Conservation (phyloP, 129 eudicot species). For the Ambrosia artemisiifolia region DNA sequence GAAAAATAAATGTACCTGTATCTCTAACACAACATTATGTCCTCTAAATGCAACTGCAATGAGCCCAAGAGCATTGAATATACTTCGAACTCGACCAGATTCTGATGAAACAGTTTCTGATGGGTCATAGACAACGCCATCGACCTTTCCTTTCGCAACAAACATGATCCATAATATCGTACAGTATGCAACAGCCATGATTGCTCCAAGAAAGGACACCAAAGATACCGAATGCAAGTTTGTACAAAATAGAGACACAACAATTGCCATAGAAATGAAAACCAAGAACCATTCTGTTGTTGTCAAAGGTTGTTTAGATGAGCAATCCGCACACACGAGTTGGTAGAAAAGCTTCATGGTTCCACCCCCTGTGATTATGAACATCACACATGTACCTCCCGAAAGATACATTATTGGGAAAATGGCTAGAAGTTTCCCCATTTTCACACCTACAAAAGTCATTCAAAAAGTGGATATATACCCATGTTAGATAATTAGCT, state of each 20-base stretch:
- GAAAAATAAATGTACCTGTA: slow-evolving; percentile 46
- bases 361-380: slow-evolving; percentile 56
- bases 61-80: slow-evolving; percentile 46
- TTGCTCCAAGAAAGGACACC: slow-evolving; percentile 47
- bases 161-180: slow-evolving; percentile 43
- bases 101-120: slow-evolving; percentile 11
- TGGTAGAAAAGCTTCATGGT: slow-evolving; percentile 45
- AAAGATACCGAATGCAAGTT: slow-evolving; percentile 50
- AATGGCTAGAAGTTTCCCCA: slow-evolving; percentile 55
- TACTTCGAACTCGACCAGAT: slow-evolving; percentile 19
- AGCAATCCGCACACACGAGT: slow-evolving; percentile 39
- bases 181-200: slow-evolving; percentile 47
- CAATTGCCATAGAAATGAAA: slow-evolving; percentile 45
- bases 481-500: too few species aligned
- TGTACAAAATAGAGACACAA: slow-evolving; percentile 43
- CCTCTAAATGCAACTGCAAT: slow-evolving; percentile 66
- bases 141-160: slow-evolving; percentile 25
- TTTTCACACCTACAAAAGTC: slow-evolving; percentile 45
- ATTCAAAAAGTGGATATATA: neutral
- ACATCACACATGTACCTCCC: slow-evolving; percentile 57
- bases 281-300: slow-evolving; percentile 60
- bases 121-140: slow-evolving; percentile 13
- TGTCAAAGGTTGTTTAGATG: slow-evolving; percentile 26
- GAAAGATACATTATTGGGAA: slow-evolving; percentile 71
- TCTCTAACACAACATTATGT: slow-evolving; percentile 74